Conservation (phyloP, 148 eudicot genomes). For the Amaranthus cruentus region DNA sequence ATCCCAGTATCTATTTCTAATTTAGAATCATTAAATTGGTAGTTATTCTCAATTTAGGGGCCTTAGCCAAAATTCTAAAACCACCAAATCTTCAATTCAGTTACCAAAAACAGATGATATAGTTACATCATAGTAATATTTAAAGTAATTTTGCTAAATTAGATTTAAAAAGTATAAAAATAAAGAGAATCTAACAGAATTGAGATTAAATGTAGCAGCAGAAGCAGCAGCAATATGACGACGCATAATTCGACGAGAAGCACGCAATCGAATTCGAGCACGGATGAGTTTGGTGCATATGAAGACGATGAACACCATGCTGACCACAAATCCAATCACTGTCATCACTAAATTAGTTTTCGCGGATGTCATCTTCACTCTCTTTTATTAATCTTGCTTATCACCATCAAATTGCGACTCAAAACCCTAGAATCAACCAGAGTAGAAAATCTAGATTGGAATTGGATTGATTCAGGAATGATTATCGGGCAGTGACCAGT, state of each 20-base stretch:
- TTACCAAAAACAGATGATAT: slow-evolving; percentile 17
- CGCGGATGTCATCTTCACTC: slow-evolving; percentile 44
- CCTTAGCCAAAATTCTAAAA: too few relatives aligned
- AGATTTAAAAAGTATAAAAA: neutral
- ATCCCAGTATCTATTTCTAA: neutral
- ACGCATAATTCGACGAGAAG: slow-evolving; percentile 53
- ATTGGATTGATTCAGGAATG: too few relatives aligned
- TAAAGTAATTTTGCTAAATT: neutral
- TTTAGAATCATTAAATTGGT: too few relatives aligned
- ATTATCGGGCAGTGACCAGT: too few relatives aligned
- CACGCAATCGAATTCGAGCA: slow-evolving; percentile 70
- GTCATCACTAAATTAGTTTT: slow-evolving; percentile 91
- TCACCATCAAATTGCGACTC: too few relatives aligned
- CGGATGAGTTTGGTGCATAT: slow-evolving; percentile 85
- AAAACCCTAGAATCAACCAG: too few relatives aligned
- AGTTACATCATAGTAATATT: neutral
- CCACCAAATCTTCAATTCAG: neutral
- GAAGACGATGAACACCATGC: slow-evolving; percentile 83
- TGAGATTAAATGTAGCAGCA: slow-evolving; percentile 54
- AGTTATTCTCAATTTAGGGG: too few relatives aligned
- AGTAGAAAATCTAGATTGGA: too few relatives aligned
- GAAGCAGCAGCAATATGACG: slow-evolving; percentile 24
- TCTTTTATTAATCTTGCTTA: too few relatives aligned
- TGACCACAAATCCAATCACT: slow-evolving; percentile 83
- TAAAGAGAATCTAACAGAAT: slow-evolving; percentile 38